A percentile compares a stretch with the other conserved stretches of the same genome.
Conservation (phyloP, 75 land plant species). For the Cunninghamia lanceolata region DNA sequence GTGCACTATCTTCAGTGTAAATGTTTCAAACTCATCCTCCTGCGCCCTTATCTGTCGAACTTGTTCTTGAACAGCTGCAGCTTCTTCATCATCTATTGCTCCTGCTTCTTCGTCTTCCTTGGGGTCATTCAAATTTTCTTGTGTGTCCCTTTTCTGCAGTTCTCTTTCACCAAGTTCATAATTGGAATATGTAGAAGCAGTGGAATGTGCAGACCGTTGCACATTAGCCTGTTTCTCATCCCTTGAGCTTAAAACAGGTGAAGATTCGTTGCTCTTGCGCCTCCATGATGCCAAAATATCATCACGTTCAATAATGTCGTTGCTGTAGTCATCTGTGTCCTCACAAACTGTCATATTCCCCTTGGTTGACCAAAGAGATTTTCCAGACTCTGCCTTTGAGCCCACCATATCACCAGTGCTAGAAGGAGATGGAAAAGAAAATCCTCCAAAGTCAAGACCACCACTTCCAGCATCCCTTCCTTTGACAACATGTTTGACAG, state of each 20-base stretch:
- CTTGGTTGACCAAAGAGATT: conserved; percentile 72
- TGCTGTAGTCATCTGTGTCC: conserved; percentile 44
- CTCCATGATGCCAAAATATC: conserved; percentile 85
- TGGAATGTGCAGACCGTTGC: conserved; percentile 46
- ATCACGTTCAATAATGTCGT: conserved; percentile 41
- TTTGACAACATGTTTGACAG: conserved; percentile 11
- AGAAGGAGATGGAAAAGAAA: conserved; percentile 85
- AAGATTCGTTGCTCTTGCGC: conserved; percentile 79
- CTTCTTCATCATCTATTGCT: conserved; percentile 85
- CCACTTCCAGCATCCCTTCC: conserved; percentile 18
- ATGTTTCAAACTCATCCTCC: conserved; percentile 94
- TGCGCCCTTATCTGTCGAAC: conserved; percentile 79
- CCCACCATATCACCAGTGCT: conserved; percentile 41
- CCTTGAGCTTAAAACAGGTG: conserved; percentile 61
- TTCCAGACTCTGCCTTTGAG: conserved; percentile 59
- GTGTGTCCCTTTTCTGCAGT: conserved; percentile 23
- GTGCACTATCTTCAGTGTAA: conserved; percentile 85
- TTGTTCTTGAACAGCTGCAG: conserved; percentile 91
- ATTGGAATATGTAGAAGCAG: conserved; percentile 51
- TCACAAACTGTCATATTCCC: conserved; percentile 30
- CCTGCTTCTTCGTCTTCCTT: conserved; percentile 65
- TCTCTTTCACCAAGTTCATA: conserved; percentile 52
- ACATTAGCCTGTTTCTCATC: conserved; percentile 46
- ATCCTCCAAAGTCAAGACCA: conserved; percentile 59
- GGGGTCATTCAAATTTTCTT: conserved; percentile 21